A percentile compares a stretch with the other conserved stretches of the same genome.
Evolutionary conservation across 805 yeast genomes (phyloP).

Genomic region (Lipomyces orientalis): DNA sequence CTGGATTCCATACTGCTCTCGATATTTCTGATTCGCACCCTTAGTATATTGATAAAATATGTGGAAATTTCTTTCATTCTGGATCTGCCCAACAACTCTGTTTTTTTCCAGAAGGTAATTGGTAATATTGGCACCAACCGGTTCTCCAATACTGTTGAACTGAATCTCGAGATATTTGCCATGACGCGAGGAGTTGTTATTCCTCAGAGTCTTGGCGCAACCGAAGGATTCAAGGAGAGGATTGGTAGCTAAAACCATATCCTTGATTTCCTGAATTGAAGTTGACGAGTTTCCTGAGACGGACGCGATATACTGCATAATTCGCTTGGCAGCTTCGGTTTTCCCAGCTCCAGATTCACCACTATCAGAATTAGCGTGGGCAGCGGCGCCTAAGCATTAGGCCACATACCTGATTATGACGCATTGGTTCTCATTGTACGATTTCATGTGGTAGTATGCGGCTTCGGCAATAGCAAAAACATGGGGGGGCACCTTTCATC

Average conservation of each 20-base stretch:
- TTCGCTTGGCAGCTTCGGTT: slow-evolving; percentile 95
- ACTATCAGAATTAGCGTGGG: slow-evolving; percentile 51
- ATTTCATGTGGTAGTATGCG: slow-evolving; percentile 93
- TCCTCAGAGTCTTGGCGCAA: slow-evolving; percentile 89
- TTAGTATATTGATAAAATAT: slow-evolving; percentile 95
- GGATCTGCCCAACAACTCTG: slow-evolving; percentile 94
- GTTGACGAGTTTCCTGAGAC: slow-evolving; percentile 72
- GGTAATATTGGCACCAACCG: slow-evolving; percentile 94
- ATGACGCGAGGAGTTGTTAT: slow-evolving; percentile 88
- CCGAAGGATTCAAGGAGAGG: slow-evolving; percentile 91
- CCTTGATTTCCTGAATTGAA: slow-evolving; percentile 84
- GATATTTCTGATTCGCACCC: slow-evolving; percentile 82
- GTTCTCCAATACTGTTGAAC: slow-evolving; percentile 81
- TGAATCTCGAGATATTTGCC: slow-evolving; percentile 92
- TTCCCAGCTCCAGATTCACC: slow-evolving; percentile 99
- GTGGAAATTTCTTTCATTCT: slow-evolving; percentile 93
- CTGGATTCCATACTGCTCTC: slow-evolving; percentile 87
- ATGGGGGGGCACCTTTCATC: slow-evolving; percentile 74
- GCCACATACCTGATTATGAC: slow-evolving; percentile 67
- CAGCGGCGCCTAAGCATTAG: neutral
- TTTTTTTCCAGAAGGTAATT: slow-evolving; percentile 93
- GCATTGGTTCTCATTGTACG: slow-evolving; percentile 93
- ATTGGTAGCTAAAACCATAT: slow-evolving; percentile 97
- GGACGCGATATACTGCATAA: slow-evolving; percentile 87
- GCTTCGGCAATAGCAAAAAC: slow-evolving; percentile 97